Percentiles rank a stretch among this genome's conserved stretches.
phyloP scores from a whole-genome alignment of 2,329 filamentous ascomycete species.

The Hypoxylon rubiginosum region DNA sequence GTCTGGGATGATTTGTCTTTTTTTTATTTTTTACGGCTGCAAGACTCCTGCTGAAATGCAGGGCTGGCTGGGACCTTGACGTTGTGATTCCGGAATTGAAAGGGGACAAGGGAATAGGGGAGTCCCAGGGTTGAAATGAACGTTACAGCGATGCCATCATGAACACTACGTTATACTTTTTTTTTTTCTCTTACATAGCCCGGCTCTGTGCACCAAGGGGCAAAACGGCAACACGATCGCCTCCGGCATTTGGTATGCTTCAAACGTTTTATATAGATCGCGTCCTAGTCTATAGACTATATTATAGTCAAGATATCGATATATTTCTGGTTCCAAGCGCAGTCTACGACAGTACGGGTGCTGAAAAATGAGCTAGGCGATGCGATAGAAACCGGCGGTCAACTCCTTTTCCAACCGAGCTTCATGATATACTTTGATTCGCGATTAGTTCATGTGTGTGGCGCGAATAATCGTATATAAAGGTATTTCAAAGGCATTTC shows the following conservation, averaged over 20 bases:
- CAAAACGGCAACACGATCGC: background rate
- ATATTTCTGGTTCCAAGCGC: background rate
- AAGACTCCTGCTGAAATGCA: slow-evolving; percentile 29
- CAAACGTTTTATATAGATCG: slow-evolving; percentile 1
- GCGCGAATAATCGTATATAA: no score
- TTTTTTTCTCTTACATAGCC: slow-evolving; percentile 20
- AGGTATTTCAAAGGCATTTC: no score
- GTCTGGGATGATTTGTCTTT: slow-evolving; percentile 9
- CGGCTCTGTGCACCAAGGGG: slow-evolving; percentile 17
- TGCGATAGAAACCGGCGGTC: no score
- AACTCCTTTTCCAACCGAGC: no score
- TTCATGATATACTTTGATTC: no score
- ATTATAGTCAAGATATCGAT: background rate
- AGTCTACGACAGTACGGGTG: background rate
- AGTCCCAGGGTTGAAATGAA: slow-evolving; percentile 28
- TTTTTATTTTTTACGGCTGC: slow-evolving; percentile 14
- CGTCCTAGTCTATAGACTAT: slow-evolving; percentile 4
- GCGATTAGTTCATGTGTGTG: no score
- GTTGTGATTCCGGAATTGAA: slow-evolving; percentile 4
- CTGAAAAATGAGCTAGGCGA: background rate
- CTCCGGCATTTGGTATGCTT: background rate
- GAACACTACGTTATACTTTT: slow-evolving; percentile 37
- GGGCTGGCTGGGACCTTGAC: slow-evolving; percentile 23
- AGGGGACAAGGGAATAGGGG: background rate
- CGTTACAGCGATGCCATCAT: slow-evolving; percentile 38